Evolutionary conservation across 2,329 filamentous ascomycete genomes (phyloP), one percentile per base, ranked within the genome.

Genomic region (Knufia petricola): DNA sequence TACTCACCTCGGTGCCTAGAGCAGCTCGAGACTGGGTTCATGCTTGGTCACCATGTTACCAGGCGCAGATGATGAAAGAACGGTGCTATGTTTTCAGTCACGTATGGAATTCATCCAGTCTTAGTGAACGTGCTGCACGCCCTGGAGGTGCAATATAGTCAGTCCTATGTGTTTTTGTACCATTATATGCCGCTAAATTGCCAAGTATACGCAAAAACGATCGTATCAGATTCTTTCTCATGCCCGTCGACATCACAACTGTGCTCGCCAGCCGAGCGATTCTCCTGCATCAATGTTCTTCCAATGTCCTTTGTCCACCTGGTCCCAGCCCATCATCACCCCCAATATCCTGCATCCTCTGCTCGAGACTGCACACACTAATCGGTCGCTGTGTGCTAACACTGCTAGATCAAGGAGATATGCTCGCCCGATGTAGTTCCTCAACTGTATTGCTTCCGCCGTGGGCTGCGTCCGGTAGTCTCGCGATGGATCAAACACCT

Each of bases 271-370:
- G n/a, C 44, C 23, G 3, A 30, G 6, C 19, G 7, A 23, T 3
- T 23, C 31, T 13, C 32, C 44, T 12, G 9, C 7, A 30, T 90
- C 85, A n/a, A 94, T 77, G 65, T 94, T 94, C 50, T 79, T 72
- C 85, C 87, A 94, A 38, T 73, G 71, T 1, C 72, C 74, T 15
- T 72, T 64, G 28, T 70, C 69, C 52, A 87, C 73, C 24, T 71
- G 73, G 31, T 89, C 82, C 85, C 85, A 89, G 0, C 87, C 87
- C 79, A 92, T 80, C 82, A 94, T 88, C 34, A 94, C 85, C 1
- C 78, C 87, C 53, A 94, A 63, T 46, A 94, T 60, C 19, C 85
- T 76, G 63, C 87, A 94, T 3, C 63, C 70, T 13, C 67, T 63
- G 53, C 61, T 64, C 57, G 82, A 86, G 20, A 89, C 82, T 2